Evolutionary conservation across 176 grass and related monocot genomes (phyloP).

Genomic region (Zoysia japonica): DNA sequence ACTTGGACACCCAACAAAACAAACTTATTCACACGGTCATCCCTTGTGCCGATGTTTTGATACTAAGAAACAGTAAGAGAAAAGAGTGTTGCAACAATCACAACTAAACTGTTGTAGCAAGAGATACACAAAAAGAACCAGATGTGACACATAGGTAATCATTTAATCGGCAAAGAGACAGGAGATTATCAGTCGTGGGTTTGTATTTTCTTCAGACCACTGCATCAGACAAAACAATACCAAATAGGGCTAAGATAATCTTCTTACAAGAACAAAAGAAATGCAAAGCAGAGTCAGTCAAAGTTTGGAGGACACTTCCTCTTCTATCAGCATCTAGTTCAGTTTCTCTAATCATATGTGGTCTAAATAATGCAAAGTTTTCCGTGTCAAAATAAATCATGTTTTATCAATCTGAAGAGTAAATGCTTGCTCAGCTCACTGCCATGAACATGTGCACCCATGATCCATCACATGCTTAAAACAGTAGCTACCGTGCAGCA

Average conservation of each 20-base stretch:
- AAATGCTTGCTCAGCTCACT: not conserved
- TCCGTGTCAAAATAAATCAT: not conserved
- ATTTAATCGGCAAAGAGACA: conserved; percentile 1
- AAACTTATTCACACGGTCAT: not conserved
- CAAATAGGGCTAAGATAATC: not conserved
- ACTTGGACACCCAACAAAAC: not conserved
- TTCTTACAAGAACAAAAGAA: not conserved
- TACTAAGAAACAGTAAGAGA: not conserved
- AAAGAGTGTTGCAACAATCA: not conserved
- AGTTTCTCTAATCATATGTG: not conserved
- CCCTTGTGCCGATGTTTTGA: conserved; percentile 3
- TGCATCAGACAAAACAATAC: not conserved
- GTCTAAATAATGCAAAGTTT: conserved; percentile 5
- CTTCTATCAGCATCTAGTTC: conserved; percentile 4
- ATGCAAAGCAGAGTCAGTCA: conserved; percentile 10
- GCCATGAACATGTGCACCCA: no score
- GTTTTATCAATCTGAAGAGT: not conserved
- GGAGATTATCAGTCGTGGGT: not conserved
- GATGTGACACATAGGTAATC: not conserved
- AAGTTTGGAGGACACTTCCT: not conserved
- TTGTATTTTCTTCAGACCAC: not conserved
- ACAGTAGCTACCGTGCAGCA: not conserved
- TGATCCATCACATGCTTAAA: no score
- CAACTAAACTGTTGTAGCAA: not conserved
- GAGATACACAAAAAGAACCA: not conserved